These are phyloP conservation scores for Lactarius deliciosus DNA, from an alignment of 768 basidiomycete genomes.

Conservation along the genomic window DNA sequence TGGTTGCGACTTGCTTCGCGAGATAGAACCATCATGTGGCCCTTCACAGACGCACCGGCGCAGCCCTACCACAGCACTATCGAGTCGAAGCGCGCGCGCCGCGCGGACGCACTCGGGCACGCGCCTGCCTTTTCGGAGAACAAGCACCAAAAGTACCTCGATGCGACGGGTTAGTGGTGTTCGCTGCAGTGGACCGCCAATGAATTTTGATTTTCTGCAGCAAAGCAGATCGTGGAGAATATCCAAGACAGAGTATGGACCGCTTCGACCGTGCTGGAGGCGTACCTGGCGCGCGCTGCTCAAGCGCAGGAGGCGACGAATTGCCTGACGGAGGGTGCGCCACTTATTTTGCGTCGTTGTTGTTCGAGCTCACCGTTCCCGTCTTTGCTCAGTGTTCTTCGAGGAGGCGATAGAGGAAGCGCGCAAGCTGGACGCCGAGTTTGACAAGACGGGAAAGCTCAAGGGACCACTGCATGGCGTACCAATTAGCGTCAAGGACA, in stretches of 20 bases:
- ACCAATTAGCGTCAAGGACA: slow-evolving; percentile 78
- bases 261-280: slow-evolving; percentile 46
- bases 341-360: background rate
- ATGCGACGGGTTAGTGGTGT: slow-evolving; percentile 48
- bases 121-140: slow-evolving; percentile 17
- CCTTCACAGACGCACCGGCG: background rate
- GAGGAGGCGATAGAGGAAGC: slow-evolving; percentile 62
- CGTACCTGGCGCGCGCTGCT: slow-evolving; percentile 45
- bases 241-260: slow-evolving; percentile 47
- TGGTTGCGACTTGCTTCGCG: background rate
- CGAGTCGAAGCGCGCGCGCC: slow-evolving; percentile 28
- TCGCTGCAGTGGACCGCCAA: too few species aligned
- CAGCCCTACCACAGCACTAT: slow-evolving; percentile 10
- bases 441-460: slow-evolving; percentile 51
- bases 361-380: background rate
- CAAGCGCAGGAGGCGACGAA: slow-evolving; percentile 67
- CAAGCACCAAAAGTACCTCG: slow-evolving; percentile 34
- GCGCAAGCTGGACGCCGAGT: slow-evolving; percentile 62
- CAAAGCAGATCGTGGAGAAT: slow-evolving; percentile 44
- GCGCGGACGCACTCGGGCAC: slow-evolving; percentile 29
- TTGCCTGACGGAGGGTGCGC: slow-evolving; percentile 74
- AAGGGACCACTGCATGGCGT: slow-evolving; percentile 79
- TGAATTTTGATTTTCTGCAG: slow-evolving; percentile 29
- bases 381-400: slow-evolving; percentile 62
- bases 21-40: slow-evolving; percentile 15